These are phyloP conservation scores for Sanghuangporus sanghuang DNA, from an alignment of 1,284 basidiomycete genomes.

Conservation along the genomic window DNA sequence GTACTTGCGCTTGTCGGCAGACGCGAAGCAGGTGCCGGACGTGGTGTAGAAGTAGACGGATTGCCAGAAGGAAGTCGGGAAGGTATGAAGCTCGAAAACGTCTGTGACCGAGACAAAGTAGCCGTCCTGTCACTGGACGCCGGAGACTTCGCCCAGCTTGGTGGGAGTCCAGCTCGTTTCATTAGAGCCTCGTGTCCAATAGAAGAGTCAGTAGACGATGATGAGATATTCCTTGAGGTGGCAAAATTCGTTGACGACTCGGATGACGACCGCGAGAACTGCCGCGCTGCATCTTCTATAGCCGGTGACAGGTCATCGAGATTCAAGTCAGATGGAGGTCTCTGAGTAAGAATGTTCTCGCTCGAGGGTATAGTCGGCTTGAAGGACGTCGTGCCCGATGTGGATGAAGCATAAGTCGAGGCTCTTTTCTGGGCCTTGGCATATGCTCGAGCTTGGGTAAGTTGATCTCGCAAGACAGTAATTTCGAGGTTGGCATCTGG, in stretches of 20 bases:
- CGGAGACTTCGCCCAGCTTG: constrained; percentile 36
- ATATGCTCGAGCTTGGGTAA: constrained; percentile 35
- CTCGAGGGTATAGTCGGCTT: constrained; percentile 23
- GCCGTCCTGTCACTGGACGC: constrained; percentile 35
- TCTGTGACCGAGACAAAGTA: constrained; percentile 53
- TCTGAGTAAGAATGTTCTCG: constrained; percentile 39
- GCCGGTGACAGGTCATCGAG: constrained; percentile 45
- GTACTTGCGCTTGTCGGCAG: constrained; percentile 9
- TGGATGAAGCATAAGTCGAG: constrained; percentile 21
- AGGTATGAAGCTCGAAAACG: constrained; percentile 42
- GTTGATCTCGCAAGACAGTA: constrained; percentile 75
- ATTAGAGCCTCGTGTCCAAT: constrained; percentile 44
- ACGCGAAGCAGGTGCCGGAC: constrained; percentile 10
- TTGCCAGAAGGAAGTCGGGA: constrained; percentile 16
- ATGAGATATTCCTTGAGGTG: constrained; percentile 25
- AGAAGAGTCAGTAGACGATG: constrained; percentile 32
- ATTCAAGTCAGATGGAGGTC: constrained; percentile 55
- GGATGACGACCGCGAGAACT: constrained; percentile 26
- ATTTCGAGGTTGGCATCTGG: constrained; percentile 84
- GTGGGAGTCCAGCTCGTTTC: constrained; percentile 44
- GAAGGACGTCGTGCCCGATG: constrained; percentile 27
- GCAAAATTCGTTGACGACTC: constrained; percentile 31
- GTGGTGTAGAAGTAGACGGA: constrained; percentile 16
- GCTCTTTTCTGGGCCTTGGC: constrained; percentile 25
- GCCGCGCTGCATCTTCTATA: background rate